Percentiles rank a stretch among this genome's conserved stretches.
phyloP scores from a whole-genome alignment of 352 stramenopile species.

The Phytopythium aichiense region DNA sequence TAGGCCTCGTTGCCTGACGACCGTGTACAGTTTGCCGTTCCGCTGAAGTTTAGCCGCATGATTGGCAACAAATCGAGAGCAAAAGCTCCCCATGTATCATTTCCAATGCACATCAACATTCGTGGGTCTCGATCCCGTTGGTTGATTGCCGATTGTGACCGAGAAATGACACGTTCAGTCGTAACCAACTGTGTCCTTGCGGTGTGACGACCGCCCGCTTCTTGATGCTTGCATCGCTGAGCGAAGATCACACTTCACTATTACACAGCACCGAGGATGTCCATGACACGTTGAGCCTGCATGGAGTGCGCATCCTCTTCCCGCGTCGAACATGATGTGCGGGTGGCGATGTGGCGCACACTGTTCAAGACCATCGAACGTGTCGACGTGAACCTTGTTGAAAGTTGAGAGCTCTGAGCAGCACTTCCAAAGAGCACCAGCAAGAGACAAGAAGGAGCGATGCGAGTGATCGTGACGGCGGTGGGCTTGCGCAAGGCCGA shows the following conservation, averaged over 20 bases:
- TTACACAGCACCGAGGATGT: neutral
- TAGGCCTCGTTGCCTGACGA: neutral
- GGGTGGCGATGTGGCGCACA: neutral
- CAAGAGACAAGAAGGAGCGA: neutral
- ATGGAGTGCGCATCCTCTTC: neutral
- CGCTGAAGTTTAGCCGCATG: neutral
- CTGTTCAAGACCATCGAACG: neutral
- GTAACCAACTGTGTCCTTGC: too few species aligned
- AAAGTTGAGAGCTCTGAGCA: too few species aligned
- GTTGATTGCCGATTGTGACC: too few species aligned
- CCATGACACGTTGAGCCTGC: neutral
- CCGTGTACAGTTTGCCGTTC: neutral
- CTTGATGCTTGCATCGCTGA: neutral
- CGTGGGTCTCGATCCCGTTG: too few species aligned
- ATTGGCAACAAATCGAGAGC: too few species aligned
- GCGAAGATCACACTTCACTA: neutral
- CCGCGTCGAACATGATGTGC: neutral
- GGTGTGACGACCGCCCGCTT: neutral
- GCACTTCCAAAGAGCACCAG: neutral
- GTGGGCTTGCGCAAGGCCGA: constrained; percentile 1
- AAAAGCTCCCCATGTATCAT: neutral
- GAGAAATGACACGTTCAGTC: too few species aligned
- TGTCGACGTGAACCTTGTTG: constrained; percentile 3
- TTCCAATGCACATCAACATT: neutral
- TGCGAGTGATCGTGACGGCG: neutral